Evolutionary conservation across 1,284 basidiomycete genomes (phyloP), one percentile per base, ranked within the genome.

Genomic region (Phaffia rhodozyma): DNA sequence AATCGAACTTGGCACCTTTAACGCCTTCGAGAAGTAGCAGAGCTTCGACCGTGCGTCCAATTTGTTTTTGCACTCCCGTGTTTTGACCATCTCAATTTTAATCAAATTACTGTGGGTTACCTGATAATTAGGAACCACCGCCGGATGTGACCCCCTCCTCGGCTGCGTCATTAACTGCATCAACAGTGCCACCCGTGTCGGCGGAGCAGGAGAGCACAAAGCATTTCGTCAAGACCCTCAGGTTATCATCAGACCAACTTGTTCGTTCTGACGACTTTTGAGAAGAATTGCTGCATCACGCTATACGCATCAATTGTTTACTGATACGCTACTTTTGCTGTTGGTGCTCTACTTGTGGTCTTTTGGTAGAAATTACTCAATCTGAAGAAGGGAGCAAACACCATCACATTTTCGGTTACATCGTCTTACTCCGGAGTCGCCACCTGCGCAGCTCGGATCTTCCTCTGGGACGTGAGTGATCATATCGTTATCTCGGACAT

Each of bases 401-500:
- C 84, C 11, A 87, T 98, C 67, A 93, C 93, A 0, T 99, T 98
- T 73, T 92, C 91, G 0, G 84, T 97, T 49, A 80, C 78, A 25
- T 82, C 80, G 3, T 91, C 91, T n/a, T 84, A 89, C 58, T 87
- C 90, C 5, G 90, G 91, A 6, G 82, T 83, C 3, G 85, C 90
- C 1, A 88, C 87, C 0, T 97, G 93, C 69, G 86, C 90, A 1
- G 91, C 96, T 11, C 82, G 92, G 4, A 89, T 99, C 69, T 99
- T 98, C 70, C 79, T 98, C 21, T 98, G 93, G 94, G 90, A 97
- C 67, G 83, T 85, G 32, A 86, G 84, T 11, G 91, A 97, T 74
- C 82, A 83, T 30, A 84, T 98, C 27, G 89, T 98, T 43, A 86
- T 99, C 53, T 97, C 93, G 47, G 96, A 99, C 73, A 98, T 99